phyloP scores from a whole-genome alignment of 352 stramenopile genomes.

The Phytophthora rubi region DNA sequence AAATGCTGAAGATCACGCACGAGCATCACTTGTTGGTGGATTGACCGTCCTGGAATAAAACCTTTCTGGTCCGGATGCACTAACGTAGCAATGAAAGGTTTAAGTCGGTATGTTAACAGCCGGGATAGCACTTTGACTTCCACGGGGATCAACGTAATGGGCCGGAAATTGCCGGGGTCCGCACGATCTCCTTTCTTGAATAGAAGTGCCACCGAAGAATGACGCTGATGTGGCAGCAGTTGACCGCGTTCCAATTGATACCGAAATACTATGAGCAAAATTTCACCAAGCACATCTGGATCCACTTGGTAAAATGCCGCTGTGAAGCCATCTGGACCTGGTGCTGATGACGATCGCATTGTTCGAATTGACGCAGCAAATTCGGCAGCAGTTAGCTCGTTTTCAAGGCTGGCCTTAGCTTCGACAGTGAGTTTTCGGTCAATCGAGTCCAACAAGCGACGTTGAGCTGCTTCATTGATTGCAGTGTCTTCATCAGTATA shows the following conservation, averaged over 20 bases:
- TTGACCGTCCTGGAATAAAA: neutral
- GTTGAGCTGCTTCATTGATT: neutral
- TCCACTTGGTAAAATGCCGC: constrained; percentile 1
- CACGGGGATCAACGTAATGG: neutral
- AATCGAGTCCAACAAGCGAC: neutral
- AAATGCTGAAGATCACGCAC: constrained; percentile 5
- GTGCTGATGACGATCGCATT: neutral
- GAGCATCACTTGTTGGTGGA: constrained; percentile 8
- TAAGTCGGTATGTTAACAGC: constrained; percentile 5
- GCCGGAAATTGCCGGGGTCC: neutral
- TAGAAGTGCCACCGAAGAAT: neutral
- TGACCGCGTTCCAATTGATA: constrained; percentile 2
- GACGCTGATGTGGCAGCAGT: neutral
- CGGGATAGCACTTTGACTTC: neutral
- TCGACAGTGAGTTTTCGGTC: neutral
- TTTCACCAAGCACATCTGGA: neutral
- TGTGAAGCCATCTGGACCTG: constrained; percentile 3
- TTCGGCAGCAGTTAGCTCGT: neutral
- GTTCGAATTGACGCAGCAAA: neutral
- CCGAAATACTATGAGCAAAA: neutral
- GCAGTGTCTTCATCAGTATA: neutral
- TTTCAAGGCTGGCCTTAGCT: neutral
- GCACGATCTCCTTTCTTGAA: neutral
- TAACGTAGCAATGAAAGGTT: neutral
- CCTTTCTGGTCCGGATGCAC: constrained; percentile 9